Evolutionary conservation across 805 yeast species (phyloP).

Genomic region (Lipomyces mesembrius): DNA sequence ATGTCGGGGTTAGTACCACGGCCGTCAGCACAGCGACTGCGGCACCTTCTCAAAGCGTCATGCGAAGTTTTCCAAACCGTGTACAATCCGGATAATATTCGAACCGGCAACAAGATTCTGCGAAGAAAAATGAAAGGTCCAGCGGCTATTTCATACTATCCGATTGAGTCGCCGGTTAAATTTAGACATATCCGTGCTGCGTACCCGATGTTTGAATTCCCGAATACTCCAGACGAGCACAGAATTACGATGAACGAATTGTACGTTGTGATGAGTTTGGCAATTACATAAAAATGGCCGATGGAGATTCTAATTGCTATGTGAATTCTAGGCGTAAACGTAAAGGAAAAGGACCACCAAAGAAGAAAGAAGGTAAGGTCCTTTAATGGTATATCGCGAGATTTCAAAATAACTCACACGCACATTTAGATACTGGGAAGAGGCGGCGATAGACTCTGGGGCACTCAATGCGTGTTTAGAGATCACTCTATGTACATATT

Average conservation of each 20-base stretch:
- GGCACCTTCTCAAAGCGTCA: conserved; percentile 61
- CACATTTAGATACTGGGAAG: background rate
- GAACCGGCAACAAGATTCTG: conserved; percentile 76
- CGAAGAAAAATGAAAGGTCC: conserved; percentile 74
- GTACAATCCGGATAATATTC: conserved; percentile 65
- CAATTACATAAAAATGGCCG: background rate
- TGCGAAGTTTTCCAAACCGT: conserved; percentile 70
- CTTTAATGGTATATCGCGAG: background rate
- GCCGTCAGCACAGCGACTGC: conserved; percentile 55
- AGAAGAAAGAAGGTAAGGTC: conserved; percentile 36
- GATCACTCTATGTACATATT: background rate
- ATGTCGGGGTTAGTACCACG: background rate
- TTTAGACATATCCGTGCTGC: conserved; percentile 56
- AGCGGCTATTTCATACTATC: conserved; percentile 70
- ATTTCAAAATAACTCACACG: background rate
- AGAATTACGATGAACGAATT: conserved; percentile 63
- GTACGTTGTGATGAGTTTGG: conserved; percentile 20
- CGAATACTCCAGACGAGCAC: conserved; percentile 66
- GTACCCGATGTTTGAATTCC: conserved; percentile 56
- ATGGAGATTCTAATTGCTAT: background rate
- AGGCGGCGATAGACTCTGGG: background rate
- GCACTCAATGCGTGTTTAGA: background rate
- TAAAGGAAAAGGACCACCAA: conserved; percentile 41
- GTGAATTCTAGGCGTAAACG: conserved; percentile 29
- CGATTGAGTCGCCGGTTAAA: conserved; percentile 68